Evolutionary conservation across 345 rosid species (phyloP).

Genomic region (Eucalyptus grandis): DNA sequence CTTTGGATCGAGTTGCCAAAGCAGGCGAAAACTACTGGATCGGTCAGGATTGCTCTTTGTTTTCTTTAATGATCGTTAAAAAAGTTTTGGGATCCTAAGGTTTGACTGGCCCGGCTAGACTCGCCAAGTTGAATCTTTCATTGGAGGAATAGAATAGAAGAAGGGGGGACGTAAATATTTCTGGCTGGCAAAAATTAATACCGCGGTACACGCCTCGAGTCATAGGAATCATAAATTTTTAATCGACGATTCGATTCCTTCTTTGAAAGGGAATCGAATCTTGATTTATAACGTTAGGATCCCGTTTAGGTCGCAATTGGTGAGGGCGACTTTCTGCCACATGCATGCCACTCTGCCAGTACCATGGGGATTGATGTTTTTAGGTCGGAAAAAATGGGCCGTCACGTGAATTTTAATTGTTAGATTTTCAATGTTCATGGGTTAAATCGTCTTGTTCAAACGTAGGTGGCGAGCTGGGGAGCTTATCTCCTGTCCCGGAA

Average conservation of each 20-base stretch:
- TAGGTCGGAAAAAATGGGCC: neutral
- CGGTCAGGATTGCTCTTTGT: neutral
- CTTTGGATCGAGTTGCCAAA: neutral
- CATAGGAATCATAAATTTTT: neutral
- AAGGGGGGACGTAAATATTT: neutral
- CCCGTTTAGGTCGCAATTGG: neutral
- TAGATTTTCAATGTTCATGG: neutral
- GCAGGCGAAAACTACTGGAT: neutral
- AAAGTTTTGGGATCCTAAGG: neutral
- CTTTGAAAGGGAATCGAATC: neutral
- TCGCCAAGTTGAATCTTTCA: neutral
- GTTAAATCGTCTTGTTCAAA: too few relatives aligned
- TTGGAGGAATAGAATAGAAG: neutral
- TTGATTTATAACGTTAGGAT: neutral
- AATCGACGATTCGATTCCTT: neutral
- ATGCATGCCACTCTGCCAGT: neutral
- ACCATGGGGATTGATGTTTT: neutral
- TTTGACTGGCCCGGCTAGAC: neutral
- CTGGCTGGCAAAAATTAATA: neutral
- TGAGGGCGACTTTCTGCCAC: neutral
- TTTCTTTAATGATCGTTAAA: neutral
- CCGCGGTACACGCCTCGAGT: neutral
- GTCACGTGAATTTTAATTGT: neutral
- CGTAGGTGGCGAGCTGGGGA: slow-evolving; percentile 43
- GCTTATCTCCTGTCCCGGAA: slow-evolving; percentile 26